Evolutionary conservation across 2,329 filamentous ascomycete species (phyloP), one percentile per base, ranked within the genome.

Genomic region (Hypoxylon sp.): DNA sequence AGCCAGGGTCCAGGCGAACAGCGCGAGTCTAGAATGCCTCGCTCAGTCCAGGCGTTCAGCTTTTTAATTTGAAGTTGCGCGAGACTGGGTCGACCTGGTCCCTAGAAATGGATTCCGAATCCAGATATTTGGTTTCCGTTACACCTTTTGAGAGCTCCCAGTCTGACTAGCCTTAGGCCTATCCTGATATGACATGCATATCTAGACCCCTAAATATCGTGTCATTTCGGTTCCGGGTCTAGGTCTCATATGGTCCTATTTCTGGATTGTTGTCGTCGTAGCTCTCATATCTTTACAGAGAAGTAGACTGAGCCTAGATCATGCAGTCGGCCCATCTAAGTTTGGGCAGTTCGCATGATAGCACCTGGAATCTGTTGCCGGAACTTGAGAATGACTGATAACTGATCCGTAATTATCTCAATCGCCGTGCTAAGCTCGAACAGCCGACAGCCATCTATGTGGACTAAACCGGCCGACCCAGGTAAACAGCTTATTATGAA

Each of bases 41-140:
- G 51, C 53, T 44, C 53, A 63, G 60, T 64, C 64, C 62, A 65
- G 64, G 59, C 44, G 55, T 56, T 54, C 55, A 56, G 59, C 45
- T 51, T 46, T 52, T 46, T 52, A 55, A 62, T 64, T 60, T 60
- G 55, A 27, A n/a, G 43, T 34, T 40, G 15, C 19, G 34, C 34
- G 51, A 53, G 51, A 52, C 40, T 55, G 47, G 38, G 31, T 47
- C 32, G 34, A 29, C 50, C 44, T 34, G 41, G 29, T 35, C 29
- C 32, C 31, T 19, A 23, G 8, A n/a, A n/a, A n/a, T n/a, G n/a
- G n/a, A 8, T 15, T 31, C 11, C 23, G 8, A 51, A 51, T 34
- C 12, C 16, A 30, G 9, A 17, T 13, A n/a, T 38, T 9, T 13
- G 29, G 11, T 25, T 7, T n/a, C n/a, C n/a, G n/a, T n/a, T n/a